phyloP scores from a whole-genome alignment of 805 yeast species.

The Candida suzukii region DNA sequence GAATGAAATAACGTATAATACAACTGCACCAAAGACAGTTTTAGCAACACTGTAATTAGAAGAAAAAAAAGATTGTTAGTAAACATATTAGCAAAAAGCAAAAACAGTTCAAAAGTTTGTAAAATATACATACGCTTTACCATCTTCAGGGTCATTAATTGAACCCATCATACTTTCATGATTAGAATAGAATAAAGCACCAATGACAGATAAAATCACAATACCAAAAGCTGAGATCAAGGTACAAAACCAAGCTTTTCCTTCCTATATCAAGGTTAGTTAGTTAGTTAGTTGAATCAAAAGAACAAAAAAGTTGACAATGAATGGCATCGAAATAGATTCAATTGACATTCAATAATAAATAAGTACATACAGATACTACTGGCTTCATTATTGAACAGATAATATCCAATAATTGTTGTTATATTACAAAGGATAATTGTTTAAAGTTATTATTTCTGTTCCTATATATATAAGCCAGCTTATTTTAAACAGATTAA shows the following conservation, averaged over 20 bases:
- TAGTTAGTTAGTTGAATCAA: background rate
- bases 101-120: background rate
- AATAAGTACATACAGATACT: background rate
- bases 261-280: background rate
- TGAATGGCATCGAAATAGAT: too few species aligned
- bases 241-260: constrained; percentile 92
- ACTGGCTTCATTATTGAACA: constrained; percentile 1
- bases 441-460: too few species aligned
- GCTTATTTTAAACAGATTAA: too few species aligned
- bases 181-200: constrained; percentile 67
- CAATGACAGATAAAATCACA: constrained; percentile 78
- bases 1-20: constrained; percentile 74
- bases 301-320: background rate
- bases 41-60: constrained; percentile 56
- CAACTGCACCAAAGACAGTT: constrained; percentile 84
- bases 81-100: background rate
- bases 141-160: constrained; percentile 84
- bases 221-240: constrained; percentile 88
- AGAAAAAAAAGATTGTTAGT: background rate
- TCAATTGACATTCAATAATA: too few species aligned
- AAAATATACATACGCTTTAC: constrained; percentile 53
- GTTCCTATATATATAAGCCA: too few species aligned
- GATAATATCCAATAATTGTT: too few species aligned
- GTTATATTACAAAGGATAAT: too few species aligned
- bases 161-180: constrained; percentile 95